These are phyloP conservation scores for Gyromitra esculenta DNA, from an alignment of 2,329 filamentous ascomycete genomes.

Conservation along the genomic window DNA sequence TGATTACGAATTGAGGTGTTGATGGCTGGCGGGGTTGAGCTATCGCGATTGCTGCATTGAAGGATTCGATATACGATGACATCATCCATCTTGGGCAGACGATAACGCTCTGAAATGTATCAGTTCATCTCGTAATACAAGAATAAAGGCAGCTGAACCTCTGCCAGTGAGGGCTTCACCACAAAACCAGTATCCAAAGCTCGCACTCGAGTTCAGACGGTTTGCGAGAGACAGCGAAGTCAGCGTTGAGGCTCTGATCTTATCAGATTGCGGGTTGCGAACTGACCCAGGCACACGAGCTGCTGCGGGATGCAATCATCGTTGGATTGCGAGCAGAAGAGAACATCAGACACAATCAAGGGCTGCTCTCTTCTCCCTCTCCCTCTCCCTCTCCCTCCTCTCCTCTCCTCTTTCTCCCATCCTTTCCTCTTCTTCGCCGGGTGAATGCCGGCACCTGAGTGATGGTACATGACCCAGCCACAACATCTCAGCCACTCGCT, in stretches of 20 bases:
- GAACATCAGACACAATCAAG: not conserved
- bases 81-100: not conserved
- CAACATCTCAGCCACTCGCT: not conserved
- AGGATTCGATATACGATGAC: not conserved
- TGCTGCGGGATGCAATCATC: not conserved
- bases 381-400: not conserved
- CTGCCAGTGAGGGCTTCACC: not conserved
- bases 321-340: not conserved
- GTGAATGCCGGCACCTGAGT: not conserved
- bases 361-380: not conserved
- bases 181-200: not conserved
- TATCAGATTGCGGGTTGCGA: not conserved
- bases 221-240: not conserved
- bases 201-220: not conserved
- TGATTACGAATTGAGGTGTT: not conserved
- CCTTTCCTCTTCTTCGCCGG: not conserved
- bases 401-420: not conserved
- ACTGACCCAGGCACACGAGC: not conserved
- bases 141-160: not conserved
- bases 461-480: not conserved
- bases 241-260: not conserved
- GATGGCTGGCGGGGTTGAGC: not conserved
- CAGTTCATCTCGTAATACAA: not conserved
- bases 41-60: not conserved
- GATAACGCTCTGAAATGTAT: not conserved